Conservation (phyloP, 805 yeast genomes). For the Saturnispora ahearnii region DNA sequence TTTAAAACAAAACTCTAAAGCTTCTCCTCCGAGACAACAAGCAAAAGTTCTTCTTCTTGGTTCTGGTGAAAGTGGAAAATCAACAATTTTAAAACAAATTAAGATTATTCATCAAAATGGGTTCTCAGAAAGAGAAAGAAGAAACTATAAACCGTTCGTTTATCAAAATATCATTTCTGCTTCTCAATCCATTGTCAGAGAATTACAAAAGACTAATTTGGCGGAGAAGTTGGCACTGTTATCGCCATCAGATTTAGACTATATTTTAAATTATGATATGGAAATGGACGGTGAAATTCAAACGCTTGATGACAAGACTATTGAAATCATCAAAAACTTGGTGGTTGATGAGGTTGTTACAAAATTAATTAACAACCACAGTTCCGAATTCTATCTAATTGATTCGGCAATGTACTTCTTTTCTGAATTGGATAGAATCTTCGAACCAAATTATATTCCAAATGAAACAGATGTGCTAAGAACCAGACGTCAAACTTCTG, state of each 20-base stretch:
- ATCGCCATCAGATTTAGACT: slow-evolving; percentile 32
- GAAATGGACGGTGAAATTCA: slow-evolving; percentile 39
- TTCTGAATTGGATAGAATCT: slow-evolving; percentile 53
- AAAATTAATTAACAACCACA: slow-evolving; percentile 46
- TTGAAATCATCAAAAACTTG: slow-evolving; percentile 39
- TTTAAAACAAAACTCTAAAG: neutral
- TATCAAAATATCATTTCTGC: slow-evolving; percentile 72
- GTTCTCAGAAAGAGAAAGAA: slow-evolving; percentile 58
- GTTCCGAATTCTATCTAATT: slow-evolving; percentile 68
- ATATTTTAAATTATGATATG: slow-evolving; percentile 37
- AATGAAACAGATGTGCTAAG: slow-evolving; percentile 69
- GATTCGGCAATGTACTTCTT: slow-evolving; percentile 81
- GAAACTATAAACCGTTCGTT: slow-evolving; percentile 70
- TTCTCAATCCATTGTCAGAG: slow-evolving; percentile 59
- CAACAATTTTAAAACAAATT: slow-evolving; percentile 76
- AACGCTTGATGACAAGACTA: slow-evolving; percentile 41
- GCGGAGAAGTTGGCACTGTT: slow-evolving; percentile 28
- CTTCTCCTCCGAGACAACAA: slow-evolving; percentile 27
- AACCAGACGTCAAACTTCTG: slow-evolving; percentile 87
- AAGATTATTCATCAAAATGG: slow-evolving; percentile 69
- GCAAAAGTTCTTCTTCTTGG: slow-evolving; percentile 73
- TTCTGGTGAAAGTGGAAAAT: slow-evolving; percentile 82
- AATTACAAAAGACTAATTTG: slow-evolving; percentile 45
- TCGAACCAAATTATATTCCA: slow-evolving; percentile 56
- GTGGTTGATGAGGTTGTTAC: slow-evolving; percentile 53